A percentile compares a stretch with the other conserved stretches of the same genome.
phyloP scores from a whole-genome alignment of 805 yeast species.

The Monosporozyma yasuniensis region DNA sequence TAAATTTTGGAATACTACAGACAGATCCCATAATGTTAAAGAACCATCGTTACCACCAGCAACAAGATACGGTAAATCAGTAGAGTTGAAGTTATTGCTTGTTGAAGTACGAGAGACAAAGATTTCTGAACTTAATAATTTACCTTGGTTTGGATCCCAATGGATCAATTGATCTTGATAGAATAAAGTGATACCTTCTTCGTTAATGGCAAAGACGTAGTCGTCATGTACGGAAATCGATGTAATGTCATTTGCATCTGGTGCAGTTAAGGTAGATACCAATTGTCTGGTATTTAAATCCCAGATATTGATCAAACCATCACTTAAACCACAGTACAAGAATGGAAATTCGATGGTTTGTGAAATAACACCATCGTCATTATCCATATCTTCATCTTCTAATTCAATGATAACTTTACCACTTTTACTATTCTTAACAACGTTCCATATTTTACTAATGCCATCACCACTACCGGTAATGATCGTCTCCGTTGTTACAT shows the following conservation, averaged over 20 bases:
- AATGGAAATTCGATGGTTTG: conserved; percentile 56
- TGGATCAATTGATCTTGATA: conserved; percentile 35
- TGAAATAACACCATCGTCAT: conserved; percentile 64
- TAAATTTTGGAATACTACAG: conserved; percentile 5
- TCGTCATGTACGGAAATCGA: conserved; percentile 33
- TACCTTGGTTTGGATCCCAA: conserved; percentile 48
- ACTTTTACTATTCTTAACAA: conserved; percentile 19
- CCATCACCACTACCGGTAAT: conserved; percentile 91
- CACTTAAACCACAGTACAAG: conserved; percentile 72
- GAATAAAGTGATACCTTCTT: conserved; percentile 39
- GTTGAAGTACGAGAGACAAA: conserved; percentile 19
- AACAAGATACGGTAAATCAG: conserved; percentile 30
- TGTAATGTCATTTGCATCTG: conserved; percentile 43
- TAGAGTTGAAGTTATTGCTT: not conserved
- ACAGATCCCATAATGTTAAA: conserved; percentile 59
- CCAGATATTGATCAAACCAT: conserved; percentile 74
- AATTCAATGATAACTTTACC: conserved; percentile 9
- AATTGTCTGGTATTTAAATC: conserved; percentile 77
- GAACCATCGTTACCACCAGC: conserved; percentile 67
- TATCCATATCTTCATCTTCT: conserved; percentile 31
- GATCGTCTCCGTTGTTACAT: conserved; percentile 30
- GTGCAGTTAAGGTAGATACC: conserved; percentile 35
- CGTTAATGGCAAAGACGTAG: conserved; percentile 29
- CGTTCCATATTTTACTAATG: conserved; percentile 67
- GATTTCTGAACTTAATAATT: conserved; percentile 49